Evolutionary conservation across 768 basidiomycete species (phyloP), one percentile per base, ranked within the genome.

Genomic region (Epithele typhae): DNA sequence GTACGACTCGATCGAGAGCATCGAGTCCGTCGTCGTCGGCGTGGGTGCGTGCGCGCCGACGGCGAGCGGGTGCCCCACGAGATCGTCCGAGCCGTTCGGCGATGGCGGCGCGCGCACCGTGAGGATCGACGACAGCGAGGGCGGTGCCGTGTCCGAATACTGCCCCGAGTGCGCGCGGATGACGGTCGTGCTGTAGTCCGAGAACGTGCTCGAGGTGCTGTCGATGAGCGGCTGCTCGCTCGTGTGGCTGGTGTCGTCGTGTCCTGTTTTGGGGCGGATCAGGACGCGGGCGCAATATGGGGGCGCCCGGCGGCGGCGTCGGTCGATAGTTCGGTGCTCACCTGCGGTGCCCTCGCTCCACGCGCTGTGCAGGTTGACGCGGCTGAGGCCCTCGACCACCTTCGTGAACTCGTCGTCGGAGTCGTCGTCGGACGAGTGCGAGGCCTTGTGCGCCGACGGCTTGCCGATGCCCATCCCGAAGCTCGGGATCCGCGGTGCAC

Each of bases 401-500:
- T 84, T 77, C 50, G 76, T 68, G 11, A 87, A 70, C 57, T 90
- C 87, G 25, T 77, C 82, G 39, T 84, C 86, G 41, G 79, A 82
- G 36, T 80, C 78, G 33, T 82, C 79, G 33, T 68, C 66, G 37
- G 70, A 68, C n/a, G 64, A 61, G 24, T 63, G 60, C 6, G 41
- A 25, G 35, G 65, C 51, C 33, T 61, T 58, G 6, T 72, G 69
- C 25, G 70, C 68, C 6, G 66, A n/a, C 8, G 18, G 62, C 19
- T 61, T 61, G 21, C 62, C 65, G 14, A 86, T 68, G 17, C 81
- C 87, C 67, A 81, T 68, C 0, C 87, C 87, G 60, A 93, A 93
- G 66, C 88, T 92, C 1, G 90, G 90, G 49, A 93, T 93, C 14
- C 91, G 74, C n/a, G 83, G 87, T 1, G 70, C 79, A 3, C 68